Base-by-base conservation (phyloP, 2,329 filamentous ascomycete species). In the Epichloe scottii region DNA sequence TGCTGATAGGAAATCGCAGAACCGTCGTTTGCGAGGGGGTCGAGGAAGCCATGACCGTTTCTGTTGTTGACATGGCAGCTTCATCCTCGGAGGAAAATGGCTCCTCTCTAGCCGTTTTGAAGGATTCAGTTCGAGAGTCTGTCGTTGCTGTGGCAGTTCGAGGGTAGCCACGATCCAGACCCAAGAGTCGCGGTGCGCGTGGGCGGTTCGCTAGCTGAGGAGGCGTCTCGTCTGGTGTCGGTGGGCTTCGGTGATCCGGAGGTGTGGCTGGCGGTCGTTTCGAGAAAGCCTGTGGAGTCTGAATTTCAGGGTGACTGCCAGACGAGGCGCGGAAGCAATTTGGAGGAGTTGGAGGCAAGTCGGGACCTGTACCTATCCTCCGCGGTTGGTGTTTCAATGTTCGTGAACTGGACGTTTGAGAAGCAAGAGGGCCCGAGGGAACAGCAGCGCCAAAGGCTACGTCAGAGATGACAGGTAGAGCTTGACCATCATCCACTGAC, bases 141-240 rank as follows among this genome's bases (percentile, higher is more conserved):
- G 72, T 73, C 6, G 74, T 79, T 10, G 74, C 82, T 8, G 73
- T 66, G 54, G 74, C 82, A 10, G 72, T 66, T 54, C 77, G 77
- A 34, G 76, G 78, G 21, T 66, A 65, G 39, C 69, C 65, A 35
- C 76, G 74, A 55, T 81, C 75, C 55, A 66, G 67, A 43, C 72
- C 60, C 17, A 65, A 62, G 17, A 76, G 74, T 34, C 77, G 75
- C 44, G 71, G 61, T 49, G 68, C 61, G 60, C 69, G 71, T 15
- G 72, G 66, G 52, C 71, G 72, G 38, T 64, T 65, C 46, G 63
- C 60, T 42, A 67, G 65, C 53, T 80, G 76, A 37, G 85, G 85
- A 49, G 85, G 86, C 15, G 85, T 89, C 44, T 85, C 77, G 66
- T 89, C 85, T 35, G 85, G 86, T 3, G 85, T 89, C 34, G 84